Evolutionary conservation across 805 yeast genomes (phyloP).

Genomic region (Candida krabiensis): DNA sequence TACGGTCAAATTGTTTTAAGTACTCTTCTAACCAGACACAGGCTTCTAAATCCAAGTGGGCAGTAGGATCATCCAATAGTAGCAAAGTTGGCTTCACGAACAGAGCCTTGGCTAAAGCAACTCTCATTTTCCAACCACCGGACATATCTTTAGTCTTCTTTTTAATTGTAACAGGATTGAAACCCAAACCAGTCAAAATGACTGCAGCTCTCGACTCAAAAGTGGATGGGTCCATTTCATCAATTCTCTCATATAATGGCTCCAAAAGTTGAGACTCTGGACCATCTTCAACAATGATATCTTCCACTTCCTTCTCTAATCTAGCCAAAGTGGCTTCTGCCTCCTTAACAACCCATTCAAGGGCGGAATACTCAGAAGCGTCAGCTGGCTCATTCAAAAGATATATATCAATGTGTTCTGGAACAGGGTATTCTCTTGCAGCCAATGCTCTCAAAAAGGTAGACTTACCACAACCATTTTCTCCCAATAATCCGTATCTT

Average conservation of each 20-base stretch:
- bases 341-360: slow-evolving; percentile 95
- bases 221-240: slow-evolving; percentile 92
- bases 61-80: slow-evolving; percentile 97
- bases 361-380: slow-evolving; percentile 86
- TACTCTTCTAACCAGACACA: slow-evolving; percentile 99
- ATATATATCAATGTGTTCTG: slow-evolving; percentile 87
- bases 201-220: slow-evolving; percentile 96
- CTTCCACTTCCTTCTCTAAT: slow-evolving; percentile 89
- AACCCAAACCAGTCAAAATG: slow-evolving; percentile 95
- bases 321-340: slow-evolving; percentile 92
- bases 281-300: slow-evolving; percentile 84
- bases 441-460: slow-evolving; percentile 92
- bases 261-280: slow-evolving; percentile 89
- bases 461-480: slow-evolving; percentile 98
- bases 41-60: slow-evolving; percentile 98
- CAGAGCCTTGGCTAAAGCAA: slow-evolving; percentile 94
- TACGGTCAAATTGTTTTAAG: slow-evolving; percentile 90
- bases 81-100: slow-evolving; percentile 96
- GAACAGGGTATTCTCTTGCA: slow-evolving; percentile 94
- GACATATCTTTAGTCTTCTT: slow-evolving; percentile 99
- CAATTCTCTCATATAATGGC: slow-evolving; percentile 91
- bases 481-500: slow-evolving; percentile 96
- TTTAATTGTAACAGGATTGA: slow-evolving; percentile 79
- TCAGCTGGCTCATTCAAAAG: slow-evolving; percentile 97
- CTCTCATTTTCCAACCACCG: slow-evolving; percentile 99